These are phyloP conservation scores for Vanrija sp. DNA, from an alignment of 1,284 basidiomycete genomes.

Conservation along the genomic window DNA sequence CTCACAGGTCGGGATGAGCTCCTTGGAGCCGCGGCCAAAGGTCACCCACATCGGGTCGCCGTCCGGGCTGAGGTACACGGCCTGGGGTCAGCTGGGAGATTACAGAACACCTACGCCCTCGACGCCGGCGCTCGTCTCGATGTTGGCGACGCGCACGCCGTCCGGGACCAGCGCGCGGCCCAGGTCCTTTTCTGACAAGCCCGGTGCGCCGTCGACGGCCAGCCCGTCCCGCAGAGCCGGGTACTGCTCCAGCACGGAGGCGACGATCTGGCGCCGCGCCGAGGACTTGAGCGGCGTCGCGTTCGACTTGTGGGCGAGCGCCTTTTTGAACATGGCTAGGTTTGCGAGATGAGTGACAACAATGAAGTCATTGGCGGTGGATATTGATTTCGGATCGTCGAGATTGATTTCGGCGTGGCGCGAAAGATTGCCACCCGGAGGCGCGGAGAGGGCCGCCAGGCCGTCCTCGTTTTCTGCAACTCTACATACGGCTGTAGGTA, in stretches of 20 bases:
- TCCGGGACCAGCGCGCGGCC: conserved; percentile 41
- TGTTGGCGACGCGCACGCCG: conserved; percentile 31
- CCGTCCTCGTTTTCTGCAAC: too few relatives aligned
- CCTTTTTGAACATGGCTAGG: conserved; percentile 50
- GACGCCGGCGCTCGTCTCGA: conserved; percentile 43
- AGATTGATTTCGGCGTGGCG: too few relatives aligned
- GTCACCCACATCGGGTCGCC: conserved; percentile 81
- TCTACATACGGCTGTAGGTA: too few relatives aligned
- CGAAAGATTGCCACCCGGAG: too few relatives aligned
- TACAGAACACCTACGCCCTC: conserved; percentile 34
- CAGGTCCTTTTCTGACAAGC: conserved; percentile 33
- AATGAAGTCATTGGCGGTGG: too few relatives aligned
- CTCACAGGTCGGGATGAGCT: conserved; percentile 64
- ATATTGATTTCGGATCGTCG: too few relatives aligned
- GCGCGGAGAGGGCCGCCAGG: too few relatives aligned
- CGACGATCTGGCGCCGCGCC: conserved; percentile 40
- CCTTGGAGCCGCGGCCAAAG: conserved; percentile 56
- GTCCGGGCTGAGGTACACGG: conserved; percentile 57
- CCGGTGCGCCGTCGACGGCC: conserved; percentile 5
- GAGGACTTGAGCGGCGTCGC: conserved; percentile 47
- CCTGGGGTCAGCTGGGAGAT: conserved; percentile 33
- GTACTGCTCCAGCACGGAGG: conserved; percentile 33
- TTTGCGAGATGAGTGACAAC: neutral
- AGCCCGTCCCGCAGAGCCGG: conserved; percentile 17
- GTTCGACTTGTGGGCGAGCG: conserved; percentile 44